Percentiles rank a stretch among this genome's conserved stretches.
phyloP scores from a whole-genome alignment of 148 eudicot species.

The Vaccinium myrtillus region DNA sequence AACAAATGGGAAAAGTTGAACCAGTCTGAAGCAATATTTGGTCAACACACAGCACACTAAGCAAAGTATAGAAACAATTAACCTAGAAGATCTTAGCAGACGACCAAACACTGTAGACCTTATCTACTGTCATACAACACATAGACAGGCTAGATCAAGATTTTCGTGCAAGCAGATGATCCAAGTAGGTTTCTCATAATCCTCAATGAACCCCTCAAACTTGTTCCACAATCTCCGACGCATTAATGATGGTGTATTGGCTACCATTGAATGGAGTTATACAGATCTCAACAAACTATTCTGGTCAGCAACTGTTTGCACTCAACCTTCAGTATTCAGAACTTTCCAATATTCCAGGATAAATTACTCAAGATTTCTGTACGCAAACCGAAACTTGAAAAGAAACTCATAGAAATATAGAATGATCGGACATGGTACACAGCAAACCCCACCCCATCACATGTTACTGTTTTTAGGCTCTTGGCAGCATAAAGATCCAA shows the following conservation, averaged over 20 bases:
- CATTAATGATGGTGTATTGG: not conserved
- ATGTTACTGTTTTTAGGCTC: not conserved
- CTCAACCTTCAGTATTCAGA: too few species aligned
- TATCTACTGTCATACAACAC: not conserved
- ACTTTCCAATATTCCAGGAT: not conserved
- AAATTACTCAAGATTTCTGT: not conserved
- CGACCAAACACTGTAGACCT: not conserved
- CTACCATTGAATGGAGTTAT: not conserved
- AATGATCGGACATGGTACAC: not conserved
- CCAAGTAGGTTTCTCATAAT: not conserved
- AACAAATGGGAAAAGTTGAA: conserved; percentile 11
- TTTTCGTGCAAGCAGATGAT: not conserved
- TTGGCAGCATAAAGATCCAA: not conserved
- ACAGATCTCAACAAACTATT: not conserved
- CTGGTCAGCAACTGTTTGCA: not conserved
- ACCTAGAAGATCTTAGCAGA: not conserved
- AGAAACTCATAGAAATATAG: not conserved
- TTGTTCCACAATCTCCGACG: not conserved
- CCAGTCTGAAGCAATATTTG: conserved; percentile 11
- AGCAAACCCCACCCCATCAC: not conserved
- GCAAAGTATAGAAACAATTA: not conserved
- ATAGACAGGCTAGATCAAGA: not conserved
- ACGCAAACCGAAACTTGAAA: not conserved
- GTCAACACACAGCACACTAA: not conserved
- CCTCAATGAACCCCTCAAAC: not conserved